Conservation (phyloP, 2,329 filamentous ascomycete species). For the Neoscytalidium dimidiatum region DNA sequence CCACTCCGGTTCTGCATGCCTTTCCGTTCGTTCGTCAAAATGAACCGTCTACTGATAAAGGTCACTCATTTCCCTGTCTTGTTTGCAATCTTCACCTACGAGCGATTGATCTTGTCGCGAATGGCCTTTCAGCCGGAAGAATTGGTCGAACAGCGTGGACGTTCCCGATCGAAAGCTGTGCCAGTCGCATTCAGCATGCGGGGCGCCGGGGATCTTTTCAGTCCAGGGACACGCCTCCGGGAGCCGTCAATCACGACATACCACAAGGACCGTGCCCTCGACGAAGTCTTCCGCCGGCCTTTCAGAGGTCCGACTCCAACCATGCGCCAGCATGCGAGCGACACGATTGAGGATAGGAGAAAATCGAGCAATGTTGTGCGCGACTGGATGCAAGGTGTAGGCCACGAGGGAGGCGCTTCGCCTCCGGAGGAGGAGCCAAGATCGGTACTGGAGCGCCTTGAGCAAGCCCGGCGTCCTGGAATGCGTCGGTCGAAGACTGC, state of each 20-base stretch:
- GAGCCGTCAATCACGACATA: constrained; percentile 88
- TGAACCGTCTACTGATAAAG: constrained; percentile 92
- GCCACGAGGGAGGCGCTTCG: constrained; percentile 54
- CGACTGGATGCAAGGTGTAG: constrained; percentile 81
- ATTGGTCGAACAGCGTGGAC: constrained; percentile 71
- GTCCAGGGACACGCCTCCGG: constrained; percentile 67
- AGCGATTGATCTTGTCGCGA: constrained; percentile 74
- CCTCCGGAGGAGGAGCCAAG: constrained; percentile 62
- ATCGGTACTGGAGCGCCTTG: constrained; percentile 60
- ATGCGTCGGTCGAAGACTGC: constrained; percentile 53
- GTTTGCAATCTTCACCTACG: constrained; percentile 84
- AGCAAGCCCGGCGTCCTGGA: constrained; percentile 53
- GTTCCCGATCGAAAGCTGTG: constrained; percentile 55
- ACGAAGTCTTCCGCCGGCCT: constrained; percentile 80
- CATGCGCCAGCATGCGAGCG: constrained; percentile 17
- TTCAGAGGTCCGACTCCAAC: constrained; percentile 59
- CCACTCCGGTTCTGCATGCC: constrained; percentile 80
- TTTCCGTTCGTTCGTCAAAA: constrained; percentile 75
- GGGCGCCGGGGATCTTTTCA: constrained; percentile 63
- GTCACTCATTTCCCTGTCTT: constrained; percentile 85
- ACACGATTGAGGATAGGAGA: constrained; percentile 56
- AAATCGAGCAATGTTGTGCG: constrained; percentile 81
- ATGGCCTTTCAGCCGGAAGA: constrained; percentile 82
- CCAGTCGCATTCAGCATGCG: constrained; percentile 41
- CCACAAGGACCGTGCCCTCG: constrained; percentile 85